phyloP scores from a whole-genome alignment of 805 yeast species.

The Starmerella tilneyi region DNA sequence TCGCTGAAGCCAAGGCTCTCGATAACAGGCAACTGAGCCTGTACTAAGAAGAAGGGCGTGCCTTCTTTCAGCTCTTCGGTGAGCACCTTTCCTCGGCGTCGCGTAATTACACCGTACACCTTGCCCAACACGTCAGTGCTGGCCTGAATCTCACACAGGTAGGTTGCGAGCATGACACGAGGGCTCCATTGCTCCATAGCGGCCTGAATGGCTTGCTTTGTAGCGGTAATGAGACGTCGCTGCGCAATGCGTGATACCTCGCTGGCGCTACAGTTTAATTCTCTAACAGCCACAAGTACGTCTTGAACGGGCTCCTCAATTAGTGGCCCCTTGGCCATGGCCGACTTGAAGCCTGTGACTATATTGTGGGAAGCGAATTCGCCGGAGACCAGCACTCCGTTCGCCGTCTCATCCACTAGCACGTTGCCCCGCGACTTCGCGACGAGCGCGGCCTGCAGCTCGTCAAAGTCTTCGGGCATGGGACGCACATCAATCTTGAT shows the following conservation, averaged over 20 bases:
- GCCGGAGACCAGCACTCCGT: background rate
- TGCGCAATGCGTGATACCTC: slow-evolving; percentile 29
- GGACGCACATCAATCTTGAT: slow-evolving; percentile 14
- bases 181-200: slow-evolving; percentile 76
- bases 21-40: slow-evolving; percentile 78
- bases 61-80: slow-evolving; percentile 97
- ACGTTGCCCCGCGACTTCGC: slow-evolving; percentile 10
- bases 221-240: slow-evolving; percentile 60
- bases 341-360: slow-evolving; percentile 74
- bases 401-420: slow-evolving; percentile 16
- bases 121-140: slow-evolving; percentile 89
- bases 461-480: slow-evolving; percentile 20
- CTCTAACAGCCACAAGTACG: slow-evolving; percentile 31
- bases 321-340: slow-evolving; percentile 76
- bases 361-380: slow-evolving; percentile 34
- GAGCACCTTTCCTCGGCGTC: slow-evolving; percentile 70
- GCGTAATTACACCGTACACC: slow-evolving; percentile 88
- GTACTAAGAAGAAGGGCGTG: slow-evolving; percentile 85
- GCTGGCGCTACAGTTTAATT: slow-evolving; percentile 24
- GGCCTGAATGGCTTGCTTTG: slow-evolving; percentile 62
- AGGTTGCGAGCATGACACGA: slow-evolving; percentile 82
- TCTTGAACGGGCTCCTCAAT: slow-evolving; percentile 85
- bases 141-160: slow-evolving; percentile 90
- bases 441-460: background rate
- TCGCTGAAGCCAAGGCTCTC: slow-evolving; percentile 96